phyloP scores from a whole-genome alignment of 2,329 filamentous ascomycete species.

The Scedosporium apiospermum region DNA sequence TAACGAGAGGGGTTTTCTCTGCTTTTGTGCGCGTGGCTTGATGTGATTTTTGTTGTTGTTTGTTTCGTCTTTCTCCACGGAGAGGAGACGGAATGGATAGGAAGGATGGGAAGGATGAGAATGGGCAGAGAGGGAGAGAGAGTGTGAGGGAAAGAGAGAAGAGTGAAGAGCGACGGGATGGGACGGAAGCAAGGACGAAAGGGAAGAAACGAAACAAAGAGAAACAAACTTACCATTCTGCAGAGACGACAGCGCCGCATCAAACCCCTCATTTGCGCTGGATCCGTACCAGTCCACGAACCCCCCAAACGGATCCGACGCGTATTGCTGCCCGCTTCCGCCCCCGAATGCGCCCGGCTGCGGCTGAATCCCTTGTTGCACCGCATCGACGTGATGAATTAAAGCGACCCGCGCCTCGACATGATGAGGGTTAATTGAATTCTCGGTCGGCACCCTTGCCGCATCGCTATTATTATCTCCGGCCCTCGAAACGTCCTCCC shows the following conservation, averaged over 20 bases:
- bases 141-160: not conserved
- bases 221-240: not conserved
- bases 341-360: not conserved
- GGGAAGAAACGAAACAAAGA: not conserved
- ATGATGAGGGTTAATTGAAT: no score
- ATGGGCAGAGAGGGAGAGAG: not conserved
- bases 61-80: no score
- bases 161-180: not conserved
- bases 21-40: no score
- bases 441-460: no score
- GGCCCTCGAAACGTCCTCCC: no score
- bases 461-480: no score
- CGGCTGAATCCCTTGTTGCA: not conserved
- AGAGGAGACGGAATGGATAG: no score
- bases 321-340: not conserved
- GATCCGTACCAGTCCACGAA: not conserved
- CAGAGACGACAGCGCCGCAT: not conserved
- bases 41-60: no score
- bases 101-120: not conserved
- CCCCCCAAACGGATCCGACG: not conserved
- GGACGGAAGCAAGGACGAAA: no score
- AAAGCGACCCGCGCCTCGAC: no score
- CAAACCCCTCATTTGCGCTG: not conserved
- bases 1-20: no score
- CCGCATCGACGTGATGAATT: no score